Conservation (phyloP, 306 rosid genomes). For the Citrullus mucosospermus region DNA sequence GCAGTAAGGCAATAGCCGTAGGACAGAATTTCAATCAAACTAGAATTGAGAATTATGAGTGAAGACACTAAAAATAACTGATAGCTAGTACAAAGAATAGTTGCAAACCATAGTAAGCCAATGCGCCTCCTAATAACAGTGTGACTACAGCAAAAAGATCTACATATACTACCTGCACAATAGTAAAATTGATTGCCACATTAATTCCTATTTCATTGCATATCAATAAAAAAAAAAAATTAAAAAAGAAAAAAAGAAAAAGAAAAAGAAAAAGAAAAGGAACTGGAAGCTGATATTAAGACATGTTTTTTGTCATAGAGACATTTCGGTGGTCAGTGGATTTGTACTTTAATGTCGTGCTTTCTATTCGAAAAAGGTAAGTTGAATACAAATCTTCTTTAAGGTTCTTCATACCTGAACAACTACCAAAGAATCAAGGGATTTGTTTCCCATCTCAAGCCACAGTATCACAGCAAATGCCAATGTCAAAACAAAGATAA, state of each 20-base stretch:
- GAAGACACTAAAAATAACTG: background rate
- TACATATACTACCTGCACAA: constrained; percentile 78
- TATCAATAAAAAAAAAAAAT: background rate
- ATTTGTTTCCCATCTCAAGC: constrained; percentile 59
- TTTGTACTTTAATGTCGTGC: background rate
- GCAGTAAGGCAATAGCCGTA: background rate
- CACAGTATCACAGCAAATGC: constrained; percentile 69
- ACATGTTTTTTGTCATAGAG: background rate
- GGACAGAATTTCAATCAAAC: background rate
- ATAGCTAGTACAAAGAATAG: constrained; percentile 9
- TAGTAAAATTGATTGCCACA: constrained; percentile 10
- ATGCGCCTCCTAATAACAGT: constrained; percentile 67
- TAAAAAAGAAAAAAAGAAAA: too few relatives aligned
- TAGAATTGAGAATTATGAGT: background rate
- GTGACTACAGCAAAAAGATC: constrained; percentile 49
- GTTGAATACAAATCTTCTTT: background rate
- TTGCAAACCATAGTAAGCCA: constrained; percentile 67
- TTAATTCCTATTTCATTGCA: background rate
- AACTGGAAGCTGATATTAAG: background rate
- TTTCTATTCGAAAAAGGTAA: background rate
- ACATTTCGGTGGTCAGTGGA: background rate
- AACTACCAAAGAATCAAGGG: constrained; percentile 55
- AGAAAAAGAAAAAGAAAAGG: too few relatives aligned
- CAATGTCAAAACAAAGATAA: constrained; percentile 40
- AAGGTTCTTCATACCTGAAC: constrained; percentile 44